Evolutionary conservation across 352 stramenopile species (phyloP).

Genomic region (Phytophthora pinifolia): DNA sequence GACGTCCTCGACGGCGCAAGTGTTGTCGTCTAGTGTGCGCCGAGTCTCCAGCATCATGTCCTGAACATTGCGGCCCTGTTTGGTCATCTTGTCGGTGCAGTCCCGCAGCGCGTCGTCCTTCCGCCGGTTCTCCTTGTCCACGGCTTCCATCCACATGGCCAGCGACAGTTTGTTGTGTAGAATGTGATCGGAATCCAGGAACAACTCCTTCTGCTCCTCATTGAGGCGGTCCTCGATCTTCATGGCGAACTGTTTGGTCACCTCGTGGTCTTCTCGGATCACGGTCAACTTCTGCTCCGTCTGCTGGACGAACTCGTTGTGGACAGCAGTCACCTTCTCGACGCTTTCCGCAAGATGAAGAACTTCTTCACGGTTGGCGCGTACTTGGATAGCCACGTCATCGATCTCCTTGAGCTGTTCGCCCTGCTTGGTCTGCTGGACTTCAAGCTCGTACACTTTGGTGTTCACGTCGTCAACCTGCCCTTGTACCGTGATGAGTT

Average conservation of each 20-base stretch:
- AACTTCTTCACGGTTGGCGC: constrained; percentile 56
- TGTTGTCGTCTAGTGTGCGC: constrained; percentile 83
- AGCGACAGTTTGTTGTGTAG: constrained; percentile 76
- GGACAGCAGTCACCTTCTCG: constrained; percentile 38
- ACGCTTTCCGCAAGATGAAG: constrained; percentile 44
- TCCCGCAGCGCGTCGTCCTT: constrained; percentile 82
- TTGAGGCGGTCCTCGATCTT: constrained; percentile 86
- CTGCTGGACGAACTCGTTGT: constrained; percentile 55
- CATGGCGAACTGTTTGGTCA: constrained; percentile 83
- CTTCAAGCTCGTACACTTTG: constrained; percentile 69
- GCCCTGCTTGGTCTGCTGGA: constrained; percentile 52
- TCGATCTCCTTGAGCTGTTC: constrained; percentile 79
- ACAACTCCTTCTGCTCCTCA: constrained; percentile 79
- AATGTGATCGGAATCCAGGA: constrained; percentile 80
- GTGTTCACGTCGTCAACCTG: constrained; percentile 69
- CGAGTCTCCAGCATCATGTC: constrained; percentile 87
- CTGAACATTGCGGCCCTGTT: constrained; percentile 79
- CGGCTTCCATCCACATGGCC: constrained; percentile 77
- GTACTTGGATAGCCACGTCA: constrained; percentile 51
- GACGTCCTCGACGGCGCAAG: constrained; percentile 81
- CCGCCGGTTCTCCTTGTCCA: constrained; percentile 64
- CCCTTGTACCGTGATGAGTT: constrained; percentile 72
- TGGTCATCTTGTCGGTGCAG: constrained; percentile 79
- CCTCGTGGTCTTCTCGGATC: constrained; percentile 65
- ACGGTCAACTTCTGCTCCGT: constrained; percentile 48